Base-by-base conservation (phyloP, 306 rosid species). In the Gynostemma pentaphyllum region DNA sequence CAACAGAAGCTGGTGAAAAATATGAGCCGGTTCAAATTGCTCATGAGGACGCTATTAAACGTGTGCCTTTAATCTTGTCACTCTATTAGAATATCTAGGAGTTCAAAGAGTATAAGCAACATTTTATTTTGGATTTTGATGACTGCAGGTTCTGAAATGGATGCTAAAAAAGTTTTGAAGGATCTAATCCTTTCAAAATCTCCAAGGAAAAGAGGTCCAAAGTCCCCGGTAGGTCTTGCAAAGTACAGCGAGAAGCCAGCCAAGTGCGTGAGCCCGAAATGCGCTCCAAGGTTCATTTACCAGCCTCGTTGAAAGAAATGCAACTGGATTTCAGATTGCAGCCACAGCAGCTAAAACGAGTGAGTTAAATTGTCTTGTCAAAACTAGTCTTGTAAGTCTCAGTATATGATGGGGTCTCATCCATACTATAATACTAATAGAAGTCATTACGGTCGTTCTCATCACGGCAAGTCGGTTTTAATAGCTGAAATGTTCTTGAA, bases 231-330 rank as follows among this genome's bases (percentile, higher is more conserved):
- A 23, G 75, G 59, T 28, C 57, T 66, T 51, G 67, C 75, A 53
- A 79, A 74, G 72, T 72, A 69, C 67, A 68, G 30, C 30, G 76
- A 74, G 68, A 84, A 81, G 78, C 73, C 90, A 55, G 62, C 77
- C 48, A 75, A 76, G 63, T 27, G 54, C 37, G 75, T 71, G 65
- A 79, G 79, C 65, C 47, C 79, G 2, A 81, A 70, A 61, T 41
- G 60, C 32, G 37, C 75, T 23, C 77, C 82, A 24, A 78, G 51
- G 45, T 37, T 76, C 46, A 84, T 84, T 62, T 79, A 81, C 26
- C 87, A 84, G 69, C 90, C 90, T 65, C 90, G 80, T 52, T 79
- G 68, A 79, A 69, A 45, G 19, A 41, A 19, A 37, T 40, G 15
- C 62, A n/a, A 54, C 62, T 54, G 24, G 62, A n/a, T 29, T 3